Base-by-base conservation (phyloP, 129 eudicot species). In the Escallonia rubra region DNA sequence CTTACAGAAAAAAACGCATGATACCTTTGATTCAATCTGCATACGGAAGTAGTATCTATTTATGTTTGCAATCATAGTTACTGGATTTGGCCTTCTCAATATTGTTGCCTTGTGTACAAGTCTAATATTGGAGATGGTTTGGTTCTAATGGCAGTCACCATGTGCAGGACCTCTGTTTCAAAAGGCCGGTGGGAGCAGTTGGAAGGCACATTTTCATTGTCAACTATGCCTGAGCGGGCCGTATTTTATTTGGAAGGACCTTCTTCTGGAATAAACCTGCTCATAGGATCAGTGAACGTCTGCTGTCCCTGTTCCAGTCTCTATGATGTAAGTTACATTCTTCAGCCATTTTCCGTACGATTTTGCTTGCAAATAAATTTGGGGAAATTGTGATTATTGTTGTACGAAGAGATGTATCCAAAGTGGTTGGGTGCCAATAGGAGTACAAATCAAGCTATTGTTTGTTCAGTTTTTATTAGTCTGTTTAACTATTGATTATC, bases 241-340 rank as follows among this genome's bases (percentile, higher is more conserved):
- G 84, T 85, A 40, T 80, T 92, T 64, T 86, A 92, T 69, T 60
- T 92, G 64, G 91, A 88, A 78, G 96, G 98, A 40, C 96, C 98
- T 10, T 61, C 88, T 45, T 84, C 96, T 70, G 91, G 98, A 41
- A 76, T 84, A 15, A 89, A 92, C 76, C 74, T 92, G 65, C 95
- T 92, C 76, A 73, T 92, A 64, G 75, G 76, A 74, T 89, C 95
- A 11, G 95, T 86, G 8, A 69, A 52, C 2, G 64, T 83, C 23
- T 72, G 75, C 58, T 60, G 74, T 58, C 57, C 71, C 39, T 40
- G 69, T 78, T 38, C 11, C 10, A 67, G 41, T 12, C 62, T 59
- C 3, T 59, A 52, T 61, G 74, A 64, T 49, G 92, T 87, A 79
- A 85, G 89, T 68, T 9, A 3, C 34, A 54, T 40, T 11, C 13